Evolutionary conservation across 2,329 filamentous ascomycete genomes (phyloP).

Genomic region (Boeremia lycopersici): DNA sequence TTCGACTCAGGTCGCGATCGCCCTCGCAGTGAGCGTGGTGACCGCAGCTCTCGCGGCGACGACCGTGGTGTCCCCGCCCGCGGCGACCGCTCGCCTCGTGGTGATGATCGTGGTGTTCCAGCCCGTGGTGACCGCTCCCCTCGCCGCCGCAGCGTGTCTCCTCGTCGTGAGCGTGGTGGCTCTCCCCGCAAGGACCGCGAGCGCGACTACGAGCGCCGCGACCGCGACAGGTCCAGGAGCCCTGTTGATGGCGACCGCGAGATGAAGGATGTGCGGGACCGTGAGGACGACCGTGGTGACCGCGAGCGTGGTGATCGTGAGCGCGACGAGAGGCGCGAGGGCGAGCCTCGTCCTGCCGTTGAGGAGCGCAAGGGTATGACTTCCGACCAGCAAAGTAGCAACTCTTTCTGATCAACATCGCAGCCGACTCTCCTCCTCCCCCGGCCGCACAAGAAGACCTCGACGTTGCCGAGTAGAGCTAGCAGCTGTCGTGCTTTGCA

Average conservation of each 20-base stretch:
- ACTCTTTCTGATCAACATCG: constrained; percentile 37
- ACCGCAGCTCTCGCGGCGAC: constrained; percentile 73
- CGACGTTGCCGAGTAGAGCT: constrained; percentile 79
- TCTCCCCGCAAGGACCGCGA: constrained; percentile 83
- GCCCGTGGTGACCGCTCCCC: constrained; percentile 73
- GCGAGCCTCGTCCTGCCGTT: constrained; percentile 75
- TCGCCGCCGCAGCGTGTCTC: constrained; percentile 56
- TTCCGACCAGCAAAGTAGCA: constrained; percentile 21
- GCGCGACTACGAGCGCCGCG: constrained; percentile 71
- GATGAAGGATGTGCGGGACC: constrained; percentile 61
- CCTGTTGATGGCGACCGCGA: constrained; percentile 59
- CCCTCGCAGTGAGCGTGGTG: constrained; percentile 57
- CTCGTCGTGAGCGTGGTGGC: constrained; percentile 59
- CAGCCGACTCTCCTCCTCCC: constrained; percentile 77
- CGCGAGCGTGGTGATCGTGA: constrained; percentile 55
- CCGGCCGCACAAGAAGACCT: constrained; percentile 82
- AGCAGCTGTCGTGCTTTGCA: constrained; percentile 21
- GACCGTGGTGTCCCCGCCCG: constrained; percentile 70
- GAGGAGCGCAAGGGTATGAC: constrained; percentile 85
- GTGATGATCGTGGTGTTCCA: constrained; percentile 72
- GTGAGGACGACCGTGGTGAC: constrained; percentile 63
- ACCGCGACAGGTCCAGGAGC: constrained; percentile 75
- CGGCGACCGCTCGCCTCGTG: constrained; percentile 72
- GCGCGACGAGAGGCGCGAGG: constrained; percentile 57
- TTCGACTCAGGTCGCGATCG: constrained; percentile 77